Percentiles rank a stretch among this genome's conserved stretches.
Conservation (phyloP, 345 rosid genomes). For the Passiflora organensis region DNA sequence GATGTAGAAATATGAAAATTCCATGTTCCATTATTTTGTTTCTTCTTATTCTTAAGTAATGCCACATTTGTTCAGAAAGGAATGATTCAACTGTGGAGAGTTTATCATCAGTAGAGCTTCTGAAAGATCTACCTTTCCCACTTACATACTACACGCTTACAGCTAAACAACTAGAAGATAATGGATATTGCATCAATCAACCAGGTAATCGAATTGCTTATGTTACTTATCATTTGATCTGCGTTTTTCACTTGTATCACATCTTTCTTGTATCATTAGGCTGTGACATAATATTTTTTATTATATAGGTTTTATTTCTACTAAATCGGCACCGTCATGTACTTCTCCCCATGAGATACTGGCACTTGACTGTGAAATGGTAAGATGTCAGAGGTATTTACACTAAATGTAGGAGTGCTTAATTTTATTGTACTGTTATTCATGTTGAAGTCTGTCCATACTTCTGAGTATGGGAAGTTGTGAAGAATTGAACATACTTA, state of each 20-base stretch:
- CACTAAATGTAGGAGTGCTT: no score
- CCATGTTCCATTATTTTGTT: background rate
- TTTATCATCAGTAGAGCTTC: slow-evolving; percentile 28
- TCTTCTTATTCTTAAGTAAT: background rate
- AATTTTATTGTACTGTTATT: no score
- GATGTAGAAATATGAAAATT: background rate
- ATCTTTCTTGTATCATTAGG: no score
- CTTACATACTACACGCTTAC: slow-evolving; percentile 66
- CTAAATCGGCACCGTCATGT: slow-evolving; percentile 65
- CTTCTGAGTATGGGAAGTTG: no score
- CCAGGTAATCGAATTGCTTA: slow-evolving; percentile 36
- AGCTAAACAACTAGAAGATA: slow-evolving; percentile 67
- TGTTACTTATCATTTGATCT: no score
- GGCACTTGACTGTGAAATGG: slow-evolving; percentile 99
- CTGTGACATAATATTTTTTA: background rate
- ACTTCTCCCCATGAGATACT: slow-evolving; percentile 46
- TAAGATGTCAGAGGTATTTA: slow-evolving; percentile 16
- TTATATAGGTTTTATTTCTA: slow-evolving; percentile 52
- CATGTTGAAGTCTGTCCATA: no score
- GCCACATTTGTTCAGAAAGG: slow-evolving; percentile 33
- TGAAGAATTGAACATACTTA: no score
- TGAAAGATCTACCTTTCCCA: slow-evolving; percentile 79
- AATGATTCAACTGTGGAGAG: slow-evolving; percentile 17
- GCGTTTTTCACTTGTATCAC: no score
- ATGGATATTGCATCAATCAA: slow-evolving; percentile 60